phyloP scores from a whole-genome alignment of 2,329 filamentous ascomycete genomes.

The Drechslerella coelobrocha region DNA sequence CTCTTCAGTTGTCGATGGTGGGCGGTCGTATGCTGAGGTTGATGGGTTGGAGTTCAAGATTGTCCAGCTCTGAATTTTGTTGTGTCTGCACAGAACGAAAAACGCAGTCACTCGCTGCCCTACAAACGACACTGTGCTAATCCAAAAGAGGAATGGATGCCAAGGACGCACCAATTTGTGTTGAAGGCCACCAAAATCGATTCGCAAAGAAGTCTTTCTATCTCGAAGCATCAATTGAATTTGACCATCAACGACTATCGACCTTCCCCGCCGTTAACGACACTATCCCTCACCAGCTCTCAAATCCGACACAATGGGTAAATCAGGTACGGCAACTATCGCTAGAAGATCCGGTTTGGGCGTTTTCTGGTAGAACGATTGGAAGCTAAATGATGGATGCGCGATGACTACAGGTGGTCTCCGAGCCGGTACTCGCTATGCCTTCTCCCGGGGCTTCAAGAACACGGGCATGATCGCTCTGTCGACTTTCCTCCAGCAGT shows the following conservation, averaged over 20 bases:
- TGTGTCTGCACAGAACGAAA: slow-evolving; percentile 6
- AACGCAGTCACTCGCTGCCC: slow-evolving; percentile 51
- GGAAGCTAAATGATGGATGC: slow-evolving; percentile 47
- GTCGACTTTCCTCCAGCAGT: slow-evolving; percentile 92
- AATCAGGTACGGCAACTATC: slow-evolving; percentile 57
- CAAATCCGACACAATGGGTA: slow-evolving; percentile 62
- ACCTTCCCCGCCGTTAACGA: slow-evolving; percentile 45
- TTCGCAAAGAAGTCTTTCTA: slow-evolving; percentile 28
- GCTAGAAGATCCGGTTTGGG: not conserved
- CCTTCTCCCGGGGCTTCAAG: slow-evolving; percentile 93
- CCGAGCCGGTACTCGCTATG: slow-evolving; percentile 85
- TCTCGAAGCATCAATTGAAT: slow-evolving; percentile 60
- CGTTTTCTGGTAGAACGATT: slow-evolving; percentile 19
- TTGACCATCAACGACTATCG: slow-evolving; percentile 59
- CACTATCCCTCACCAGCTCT: slow-evolving; percentile 18
- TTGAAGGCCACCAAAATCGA: slow-evolving; percentile 40
- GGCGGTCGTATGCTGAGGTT: slow-evolving; percentile 12
- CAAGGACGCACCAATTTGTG: slow-evolving; percentile 32
- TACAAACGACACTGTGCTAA: slow-evolving; percentile 2
- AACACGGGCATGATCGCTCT: slow-evolving; percentile 92
- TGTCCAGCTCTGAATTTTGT: slow-evolving; percentile 18
- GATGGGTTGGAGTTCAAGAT: slow-evolving; percentile 20
- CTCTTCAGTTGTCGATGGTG: slow-evolving; percentile 17
- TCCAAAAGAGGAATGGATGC: slow-evolving; percentile 25
- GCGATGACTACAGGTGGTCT: slow-evolving; percentile 84